Conservation (phyloP, 768 basidiomycete species). For the Trametes coccinea region DNA sequence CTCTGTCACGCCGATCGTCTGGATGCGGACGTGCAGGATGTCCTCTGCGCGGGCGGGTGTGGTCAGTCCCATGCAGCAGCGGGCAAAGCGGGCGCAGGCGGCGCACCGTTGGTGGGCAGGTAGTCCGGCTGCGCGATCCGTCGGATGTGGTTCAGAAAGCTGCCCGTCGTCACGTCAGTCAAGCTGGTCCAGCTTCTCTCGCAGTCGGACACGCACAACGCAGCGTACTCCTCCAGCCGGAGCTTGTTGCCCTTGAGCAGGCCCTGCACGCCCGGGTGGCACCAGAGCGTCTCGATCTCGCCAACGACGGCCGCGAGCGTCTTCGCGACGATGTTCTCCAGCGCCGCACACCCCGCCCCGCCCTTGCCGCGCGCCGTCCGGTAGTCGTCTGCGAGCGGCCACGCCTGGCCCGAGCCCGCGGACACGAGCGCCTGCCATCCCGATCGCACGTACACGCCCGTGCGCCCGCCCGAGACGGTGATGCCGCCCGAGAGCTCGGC, state of each 20-base stretch:
- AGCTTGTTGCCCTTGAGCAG: constrained; percentile 59
- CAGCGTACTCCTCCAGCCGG: constrained; percentile 71
- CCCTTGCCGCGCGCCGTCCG: constrained; percentile 31
- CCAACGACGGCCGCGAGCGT: constrained; percentile 49
- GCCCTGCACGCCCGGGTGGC: constrained; percentile 61
- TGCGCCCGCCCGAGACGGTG: constrained; percentile 57
- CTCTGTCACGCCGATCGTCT: constrained; percentile 79
- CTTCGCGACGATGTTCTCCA: constrained; percentile 51
- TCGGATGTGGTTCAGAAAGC: constrained; percentile 66
- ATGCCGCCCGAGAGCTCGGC: constrained; percentile 69
- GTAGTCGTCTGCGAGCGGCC: constrained; percentile 38
- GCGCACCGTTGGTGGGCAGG: constrained; percentile 64
- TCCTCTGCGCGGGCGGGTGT: constrained; percentile 50
- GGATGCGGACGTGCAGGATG: constrained; percentile 75
- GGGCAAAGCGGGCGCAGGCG: neutral
- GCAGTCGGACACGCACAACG: too few species aligned
- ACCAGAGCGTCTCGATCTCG: constrained; percentile 67
- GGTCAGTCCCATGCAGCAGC: neutral
- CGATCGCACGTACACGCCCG: constrained; percentile 65
- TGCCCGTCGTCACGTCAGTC: constrained; percentile 29
- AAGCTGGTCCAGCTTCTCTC: too few species aligned
- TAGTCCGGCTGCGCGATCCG: constrained; percentile 72
- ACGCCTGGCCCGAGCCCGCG: constrained; percentile 39
- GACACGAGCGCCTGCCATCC: constrained; percentile 71
- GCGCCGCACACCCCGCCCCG: constrained; percentile 38